Evolutionary conservation across 306 rosid genomes (phyloP).

Genomic region (Trichosanthes truncata): DNA sequence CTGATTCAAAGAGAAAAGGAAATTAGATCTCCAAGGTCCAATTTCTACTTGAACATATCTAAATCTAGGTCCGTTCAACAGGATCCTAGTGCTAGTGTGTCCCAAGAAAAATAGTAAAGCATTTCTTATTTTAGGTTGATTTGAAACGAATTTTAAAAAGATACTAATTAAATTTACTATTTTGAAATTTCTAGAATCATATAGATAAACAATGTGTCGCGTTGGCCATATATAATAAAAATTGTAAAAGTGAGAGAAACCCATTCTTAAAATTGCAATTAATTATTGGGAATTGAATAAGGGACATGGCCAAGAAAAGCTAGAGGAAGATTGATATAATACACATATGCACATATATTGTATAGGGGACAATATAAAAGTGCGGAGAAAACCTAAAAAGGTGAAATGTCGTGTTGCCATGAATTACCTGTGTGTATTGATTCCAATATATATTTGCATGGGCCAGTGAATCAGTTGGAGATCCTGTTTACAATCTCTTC

Average conservation of each 20-base stretch:
- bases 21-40: neutral
- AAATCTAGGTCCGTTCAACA: neutral
- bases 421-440: constrained; percentile 45
- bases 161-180: too few species aligned
- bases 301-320: neutral
- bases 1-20: neutral
- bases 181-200: too few species aligned
- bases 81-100: neutral
- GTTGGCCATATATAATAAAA: too few species aligned
- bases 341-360: neutral
- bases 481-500: neutral
- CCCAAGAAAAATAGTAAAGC: neutral
- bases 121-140: neutral
- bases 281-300: neutral
- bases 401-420: constrained; percentile 2
- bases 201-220: too few species aligned
- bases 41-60: neutral
- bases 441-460: constrained; percentile 48
- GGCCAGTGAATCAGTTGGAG: constrained; percentile 49
- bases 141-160: too few species aligned
- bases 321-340: neutral
- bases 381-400: constrained; percentile 1
- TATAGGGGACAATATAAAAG: constrained; percentile 1
- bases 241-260: neutral
- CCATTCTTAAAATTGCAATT: neutral